Evolutionary conservation across 768 basidiomycete species (phyloP), one percentile per base, ranked within the genome.

Genomic region (Trametes gibbosa): DNA sequence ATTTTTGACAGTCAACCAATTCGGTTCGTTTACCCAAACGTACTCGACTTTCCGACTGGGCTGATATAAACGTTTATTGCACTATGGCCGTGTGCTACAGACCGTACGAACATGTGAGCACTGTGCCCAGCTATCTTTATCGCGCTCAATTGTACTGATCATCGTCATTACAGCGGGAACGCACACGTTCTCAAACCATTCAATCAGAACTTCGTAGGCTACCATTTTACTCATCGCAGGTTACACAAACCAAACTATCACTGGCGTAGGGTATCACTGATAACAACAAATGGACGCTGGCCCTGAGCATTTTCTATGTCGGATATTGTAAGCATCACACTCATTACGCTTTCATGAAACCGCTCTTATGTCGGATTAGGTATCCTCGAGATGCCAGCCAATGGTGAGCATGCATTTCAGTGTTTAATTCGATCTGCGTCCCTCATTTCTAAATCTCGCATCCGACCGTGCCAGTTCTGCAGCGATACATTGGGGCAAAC

Each of bases 241-340:
- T 19, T 10, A 25, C 54, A 16, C 24, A n/a, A 12, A 14, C 34
- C 9, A 10, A 10, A 24, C 56, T 13, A 24, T 51, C 9, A 34
- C 5, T 37, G 13, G 24, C 40, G 14, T 40, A 83, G 81, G 82
- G 77, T 21, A 77, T 84, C 50, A 77, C 77, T 21, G 69, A 73
- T 43, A 84, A 84, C 64, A 73, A 79, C 58, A 80, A 77, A 67
- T 84, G 82, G 82, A 83, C 83, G 0, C 67, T 84, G 10, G 83
- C 76, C 3, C 67, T 84, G 43, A 81, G 81, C 57, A 81, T 84
- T 24, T 84, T 84, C 69, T 84, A 84, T 58, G 81, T 83, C 24
- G 83, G 83, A 43, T 84, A 84, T 62, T 84, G 83, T 82, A 57
- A 55, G 75, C 66, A 5, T 24, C 9, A 1, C 5, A 45, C 13